phyloP scores from a whole-genome alignment of 1,284 basidiomycete species.

The Papiliotrema fonsecae region DNA sequence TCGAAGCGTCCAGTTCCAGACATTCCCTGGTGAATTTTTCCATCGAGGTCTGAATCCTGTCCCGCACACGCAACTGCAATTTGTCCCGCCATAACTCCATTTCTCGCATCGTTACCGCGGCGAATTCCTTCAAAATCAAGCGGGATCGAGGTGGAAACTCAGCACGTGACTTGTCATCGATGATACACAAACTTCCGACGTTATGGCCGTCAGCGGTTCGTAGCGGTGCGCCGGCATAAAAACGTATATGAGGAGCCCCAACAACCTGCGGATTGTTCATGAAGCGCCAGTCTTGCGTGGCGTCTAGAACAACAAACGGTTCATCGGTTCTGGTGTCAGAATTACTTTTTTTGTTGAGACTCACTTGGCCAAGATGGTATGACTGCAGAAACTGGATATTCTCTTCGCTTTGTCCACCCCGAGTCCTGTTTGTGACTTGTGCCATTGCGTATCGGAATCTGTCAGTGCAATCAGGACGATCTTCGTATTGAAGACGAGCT shows the following conservation, averaged over 20 bases:
- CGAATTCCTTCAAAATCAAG: conserved; percentile 91
- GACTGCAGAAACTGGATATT: conserved; percentile 71
- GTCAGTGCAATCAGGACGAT: conserved; percentile 76
- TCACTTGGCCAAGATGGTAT: conserved; percentile 74
- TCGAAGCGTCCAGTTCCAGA: conserved; percentile 71
- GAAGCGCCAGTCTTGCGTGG: conserved; percentile 81
- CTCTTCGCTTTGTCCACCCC: conserved; percentile 57
- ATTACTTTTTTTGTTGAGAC: conserved; percentile 19
- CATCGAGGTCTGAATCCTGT: conserved; percentile 91
- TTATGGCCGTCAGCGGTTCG: conserved; percentile 86
- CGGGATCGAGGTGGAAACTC: conserved; percentile 85
- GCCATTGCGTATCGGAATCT: conserved; percentile 79
- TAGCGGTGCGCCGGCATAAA: conserved; percentile 87
- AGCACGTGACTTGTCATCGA: conserved; percentile 74
- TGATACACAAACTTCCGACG: conserved; percentile 78
- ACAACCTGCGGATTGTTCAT: conserved; percentile 64
- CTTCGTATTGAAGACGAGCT: conserved; percentile 87
- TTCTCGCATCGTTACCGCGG: conserved; percentile 87
- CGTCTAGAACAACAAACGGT: conserved; percentile 78
- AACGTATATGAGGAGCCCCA: conserved; percentile 65
- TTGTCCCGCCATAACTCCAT: conserved; percentile 94
- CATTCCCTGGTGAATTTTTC: conserved; percentile 93
- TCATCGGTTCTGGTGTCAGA: conserved; percentile 63
- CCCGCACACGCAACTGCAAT: conserved; percentile 85
- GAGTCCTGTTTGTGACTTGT: conserved; percentile 73